These are phyloP conservation scores for Kappamyces sp. DNA, from an alignment of 192 early-diverging fungal species.

Conservation along the genomic window DNA sequence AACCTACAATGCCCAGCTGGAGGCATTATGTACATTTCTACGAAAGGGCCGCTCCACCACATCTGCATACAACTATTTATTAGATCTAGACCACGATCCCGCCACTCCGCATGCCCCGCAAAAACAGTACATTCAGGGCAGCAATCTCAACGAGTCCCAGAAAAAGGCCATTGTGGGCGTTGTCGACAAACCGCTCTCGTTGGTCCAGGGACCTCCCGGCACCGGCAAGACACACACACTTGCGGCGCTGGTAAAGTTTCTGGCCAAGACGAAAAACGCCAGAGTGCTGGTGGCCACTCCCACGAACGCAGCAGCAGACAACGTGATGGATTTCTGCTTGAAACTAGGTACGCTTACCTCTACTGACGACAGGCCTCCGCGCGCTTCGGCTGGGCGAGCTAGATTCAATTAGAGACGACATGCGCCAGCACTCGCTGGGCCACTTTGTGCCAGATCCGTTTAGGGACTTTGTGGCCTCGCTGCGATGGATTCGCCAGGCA, in stretches of 20 bases:
- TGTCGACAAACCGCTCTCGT: slow-evolving; percentile 72
- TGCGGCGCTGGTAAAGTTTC: background rate
- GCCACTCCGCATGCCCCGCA: too few species aligned
- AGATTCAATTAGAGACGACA: slow-evolving; percentile 1
- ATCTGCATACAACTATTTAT: too few species aligned
- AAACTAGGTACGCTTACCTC: background rate
- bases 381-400: background rate
- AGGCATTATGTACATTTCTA: too few species aligned
- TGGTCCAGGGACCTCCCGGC: slow-evolving; percentile 86
- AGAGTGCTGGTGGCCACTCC: slow-evolving; percentile 11
- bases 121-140: too few species aligned
- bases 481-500: background rate
- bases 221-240: slow-evolving; percentile 52
- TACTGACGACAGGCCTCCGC: slow-evolving; percentile 8
- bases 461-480: background rate
- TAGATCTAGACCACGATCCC: too few species aligned
- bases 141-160: slow-evolving; percentile 76
- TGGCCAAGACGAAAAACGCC: slow-evolving; percentile 1
- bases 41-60: too few species aligned
- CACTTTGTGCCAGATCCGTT: slow-evolving; percentile 7
- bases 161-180: slow-evolving; percentile 80
- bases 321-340: too few species aligned
- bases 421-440: slow-evolving; percentile 1
- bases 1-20: too few species aligned
- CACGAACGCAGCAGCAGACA: slow-evolving; percentile 1